Evolutionary conservation across 129 eudicot genomes (phyloP).

Genomic region (Arctium lappa): DNA sequence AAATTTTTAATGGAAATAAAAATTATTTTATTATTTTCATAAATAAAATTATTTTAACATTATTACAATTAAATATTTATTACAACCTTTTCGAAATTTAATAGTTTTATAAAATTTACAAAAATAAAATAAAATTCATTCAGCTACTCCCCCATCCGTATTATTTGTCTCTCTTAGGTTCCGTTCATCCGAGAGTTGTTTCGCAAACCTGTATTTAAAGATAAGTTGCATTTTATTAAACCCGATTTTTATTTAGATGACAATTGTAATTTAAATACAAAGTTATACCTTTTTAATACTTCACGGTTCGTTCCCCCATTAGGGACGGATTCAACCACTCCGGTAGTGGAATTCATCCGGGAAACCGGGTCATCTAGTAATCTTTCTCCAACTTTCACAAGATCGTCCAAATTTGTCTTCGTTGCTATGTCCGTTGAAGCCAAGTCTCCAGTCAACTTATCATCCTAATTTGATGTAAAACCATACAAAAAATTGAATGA

Average conservation of each 20-base stretch:
- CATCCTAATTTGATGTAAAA: constrained; percentile 30
- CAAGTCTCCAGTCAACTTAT: constrained; percentile 37
- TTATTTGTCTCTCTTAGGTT: constrained; percentile 29
- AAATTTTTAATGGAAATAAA: too few species aligned
- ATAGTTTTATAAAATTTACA: neutral
- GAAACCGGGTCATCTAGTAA: constrained; percentile 42
- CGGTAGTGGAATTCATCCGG: constrained; percentile 30
- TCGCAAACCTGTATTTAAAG: constrained; percentile 37
- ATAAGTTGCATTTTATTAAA: neutral
- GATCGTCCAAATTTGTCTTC: constrained; percentile 30
- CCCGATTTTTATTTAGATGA: neutral
- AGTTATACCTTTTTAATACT: constrained; percentile 35
- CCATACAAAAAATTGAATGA: neutral
- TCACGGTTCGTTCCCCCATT: constrained; percentile 41
- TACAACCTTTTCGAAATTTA: neutral
- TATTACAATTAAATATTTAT: neutral
- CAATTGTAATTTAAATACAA: neutral
- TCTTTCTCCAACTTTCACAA: constrained; percentile 36
- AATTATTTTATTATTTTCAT: too few species aligned
- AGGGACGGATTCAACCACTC: constrained; percentile 16
- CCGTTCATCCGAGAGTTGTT: constrained; percentile 42
- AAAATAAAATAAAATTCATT: neutral
- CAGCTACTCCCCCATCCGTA: neutral
- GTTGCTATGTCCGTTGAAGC: constrained; percentile 33
- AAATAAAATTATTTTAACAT: too few species aligned